Evolutionary conservation across 352 stramenopile genomes (phyloP).

Genomic region (Globisporangium okanoganense): DNA sequence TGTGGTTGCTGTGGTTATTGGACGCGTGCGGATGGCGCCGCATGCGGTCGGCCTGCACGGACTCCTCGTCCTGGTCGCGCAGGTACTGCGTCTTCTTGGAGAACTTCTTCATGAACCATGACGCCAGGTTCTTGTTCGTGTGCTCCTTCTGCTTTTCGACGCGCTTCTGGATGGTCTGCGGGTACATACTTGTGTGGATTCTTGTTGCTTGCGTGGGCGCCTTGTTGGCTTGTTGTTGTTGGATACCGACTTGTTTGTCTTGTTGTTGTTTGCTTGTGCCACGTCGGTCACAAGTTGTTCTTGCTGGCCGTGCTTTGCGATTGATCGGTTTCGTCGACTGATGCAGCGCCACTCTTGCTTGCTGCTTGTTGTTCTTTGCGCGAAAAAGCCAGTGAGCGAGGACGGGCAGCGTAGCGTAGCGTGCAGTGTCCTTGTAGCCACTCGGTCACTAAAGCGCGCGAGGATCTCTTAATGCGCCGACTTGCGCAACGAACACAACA

Average conservation of each 20-base stretch:
- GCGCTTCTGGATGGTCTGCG: slow-evolving; percentile 39
- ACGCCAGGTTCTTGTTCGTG: slow-evolving; percentile 52
- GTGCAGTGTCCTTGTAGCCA: background rate
- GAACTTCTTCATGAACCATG: slow-evolving; percentile 72
- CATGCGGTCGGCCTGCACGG: slow-evolving; percentile 29
- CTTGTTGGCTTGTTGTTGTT: background rate
- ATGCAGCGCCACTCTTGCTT: slow-evolving; percentile 1
- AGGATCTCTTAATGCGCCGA: background rate
- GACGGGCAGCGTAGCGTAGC: background rate
- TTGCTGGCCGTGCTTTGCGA: slow-evolving; percentile 7
- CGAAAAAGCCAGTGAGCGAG: background rate
- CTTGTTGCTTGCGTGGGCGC: background rate
- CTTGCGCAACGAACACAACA: background rate
- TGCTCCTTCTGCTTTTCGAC: slow-evolving; percentile 55
- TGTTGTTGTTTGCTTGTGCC: slow-evolving; percentile 6
- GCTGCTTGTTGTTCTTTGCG: background rate
- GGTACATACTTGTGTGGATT: slow-evolving; percentile 11
- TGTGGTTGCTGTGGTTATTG: slow-evolving; percentile 26
- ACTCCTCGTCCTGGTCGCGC: slow-evolving; percentile 53
- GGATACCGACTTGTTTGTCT: background rate
- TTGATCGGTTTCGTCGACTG: slow-evolving; percentile 3
- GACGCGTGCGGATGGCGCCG: slow-evolving; percentile 20
- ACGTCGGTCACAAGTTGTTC: slow-evolving; percentile 3
- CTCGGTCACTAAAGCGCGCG: background rate
- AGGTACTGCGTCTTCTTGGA: slow-evolving; percentile 56